phyloP scores from a whole-genome alignment of 2,329 filamentous ascomycete species.

The Graphilbum ipis-grandicollis region DNA sequence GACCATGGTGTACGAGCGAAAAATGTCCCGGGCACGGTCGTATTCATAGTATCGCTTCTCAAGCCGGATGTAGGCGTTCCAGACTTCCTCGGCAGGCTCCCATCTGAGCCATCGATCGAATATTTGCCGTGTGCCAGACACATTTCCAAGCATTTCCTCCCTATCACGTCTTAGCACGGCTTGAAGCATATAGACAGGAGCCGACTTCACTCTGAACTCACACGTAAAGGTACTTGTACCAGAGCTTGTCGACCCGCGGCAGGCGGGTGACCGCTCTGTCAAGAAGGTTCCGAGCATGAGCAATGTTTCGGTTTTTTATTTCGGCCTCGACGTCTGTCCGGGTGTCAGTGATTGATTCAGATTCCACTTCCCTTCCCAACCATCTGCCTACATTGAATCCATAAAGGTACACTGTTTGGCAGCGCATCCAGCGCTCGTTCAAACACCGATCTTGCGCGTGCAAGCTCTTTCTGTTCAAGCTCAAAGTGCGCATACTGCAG shows the following conservation, averaged over 20 bases:
- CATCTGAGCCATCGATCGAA: conserved; percentile 98
- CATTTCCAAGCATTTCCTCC: conserved; percentile 93
- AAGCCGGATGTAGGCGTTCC: conserved; percentile 90
- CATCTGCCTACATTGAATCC: conserved; percentile 45
- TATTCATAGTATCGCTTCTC: conserved; percentile 92
- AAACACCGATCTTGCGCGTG: conserved; percentile 79
- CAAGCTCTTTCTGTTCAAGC: conserved; percentile 93
- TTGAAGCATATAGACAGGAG: too few relatives aligned
- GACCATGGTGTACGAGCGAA: conserved; percentile 75
- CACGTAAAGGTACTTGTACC: conserved; percentile 80
- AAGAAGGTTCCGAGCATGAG: conserved; percentile 85
- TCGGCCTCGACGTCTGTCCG: conserved; percentile 63
- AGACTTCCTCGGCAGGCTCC: conserved; percentile 92
- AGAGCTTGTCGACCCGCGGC: conserved; percentile 84
- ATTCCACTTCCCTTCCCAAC: too few relatives aligned
- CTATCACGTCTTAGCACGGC: conserved; percentile 29
- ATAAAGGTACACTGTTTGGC: conserved; percentile 68
- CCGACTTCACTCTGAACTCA: too few relatives aligned
- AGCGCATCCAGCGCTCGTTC: conserved; percentile 89
- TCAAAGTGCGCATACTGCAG: conserved; percentile 96
- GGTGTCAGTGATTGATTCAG: too few relatives aligned
- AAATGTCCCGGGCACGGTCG: conserved; percentile 77
- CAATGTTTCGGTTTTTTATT: conserved; percentile 92
- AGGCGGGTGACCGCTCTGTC: conserved; percentile 89
- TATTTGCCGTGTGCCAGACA: conserved; percentile 78